Evolutionary conservation across 2,329 filamentous ascomycete genomes (phyloP).

Genomic region (Emmonsiellopsis sp.): DNA sequence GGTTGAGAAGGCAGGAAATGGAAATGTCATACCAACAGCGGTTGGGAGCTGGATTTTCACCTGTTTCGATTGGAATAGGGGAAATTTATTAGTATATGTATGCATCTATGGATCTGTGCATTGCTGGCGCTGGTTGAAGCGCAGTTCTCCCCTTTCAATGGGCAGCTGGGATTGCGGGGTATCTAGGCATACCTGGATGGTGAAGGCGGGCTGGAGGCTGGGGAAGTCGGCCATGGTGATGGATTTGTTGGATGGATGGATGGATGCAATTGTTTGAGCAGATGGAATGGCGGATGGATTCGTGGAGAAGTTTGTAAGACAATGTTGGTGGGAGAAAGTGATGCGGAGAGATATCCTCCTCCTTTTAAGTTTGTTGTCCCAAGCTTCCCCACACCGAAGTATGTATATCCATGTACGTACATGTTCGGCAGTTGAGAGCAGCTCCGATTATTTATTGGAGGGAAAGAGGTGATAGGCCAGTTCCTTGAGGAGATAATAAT

Average conservation of each 20-base stretch:
- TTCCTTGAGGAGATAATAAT: too few relatives aligned
- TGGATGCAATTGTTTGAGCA: neutral
- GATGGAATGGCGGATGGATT: neutral
- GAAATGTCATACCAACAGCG: slow-evolving; percentile 22
- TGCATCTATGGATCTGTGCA: neutral
- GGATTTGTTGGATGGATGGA: neutral
- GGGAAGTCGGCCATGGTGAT: slow-evolving; percentile 29
- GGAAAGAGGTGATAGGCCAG: too few relatives aligned
- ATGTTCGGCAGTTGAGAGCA: too few relatives aligned
- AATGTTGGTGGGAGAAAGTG: too few relatives aligned
- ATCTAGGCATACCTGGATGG: slow-evolving; percentile 22
- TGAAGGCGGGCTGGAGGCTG: slow-evolving; percentile 32
- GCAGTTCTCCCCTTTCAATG: neutral
- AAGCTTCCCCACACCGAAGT: too few relatives aligned
- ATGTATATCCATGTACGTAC: too few relatives aligned
- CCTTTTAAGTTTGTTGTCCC: too few relatives aligned
- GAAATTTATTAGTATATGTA: neutral
- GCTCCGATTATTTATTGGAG: too few relatives aligned
- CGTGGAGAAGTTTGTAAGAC: neutral
- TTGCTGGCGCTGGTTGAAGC: neutral
- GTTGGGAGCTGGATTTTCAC: slow-evolving; percentile 23
- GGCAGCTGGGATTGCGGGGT: neutral
- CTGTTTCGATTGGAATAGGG: slow-evolving; percentile 12
- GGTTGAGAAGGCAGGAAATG: neutral
- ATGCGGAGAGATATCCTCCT: too few relatives aligned